A percentile compares a stretch with the other conserved stretches of the same genome.
Evolutionary conservation across 352 stramenopile genomes (phyloP).

Genomic region (Phytophthora sojae): DNA sequence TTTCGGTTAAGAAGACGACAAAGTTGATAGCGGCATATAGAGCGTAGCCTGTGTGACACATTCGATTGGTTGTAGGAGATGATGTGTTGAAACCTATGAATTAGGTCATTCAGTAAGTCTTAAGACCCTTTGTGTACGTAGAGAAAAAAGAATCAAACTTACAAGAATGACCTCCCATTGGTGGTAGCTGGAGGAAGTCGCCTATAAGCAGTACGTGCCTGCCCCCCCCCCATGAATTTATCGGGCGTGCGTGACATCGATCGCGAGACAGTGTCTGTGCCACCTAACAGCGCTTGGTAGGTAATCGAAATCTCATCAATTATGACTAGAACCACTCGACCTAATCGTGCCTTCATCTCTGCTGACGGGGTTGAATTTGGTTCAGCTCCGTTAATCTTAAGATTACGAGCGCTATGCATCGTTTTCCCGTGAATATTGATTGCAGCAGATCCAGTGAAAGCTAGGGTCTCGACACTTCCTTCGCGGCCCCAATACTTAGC

Average conservation of each 20-base stretch:
- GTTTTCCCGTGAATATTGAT: constrained; percentile 20
- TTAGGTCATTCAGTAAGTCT: background rate
- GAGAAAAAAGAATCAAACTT: background rate
- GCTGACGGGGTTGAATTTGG: constrained; percentile 8
- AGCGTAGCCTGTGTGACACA: background rate
- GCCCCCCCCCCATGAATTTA: constrained; percentile 33
- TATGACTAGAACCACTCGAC: constrained; percentile 26
- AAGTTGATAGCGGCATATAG: background rate
- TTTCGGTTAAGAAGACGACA: background rate
- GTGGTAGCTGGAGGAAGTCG: constrained; percentile 37
- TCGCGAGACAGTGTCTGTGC: constrained; percentile 10
- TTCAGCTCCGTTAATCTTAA: constrained; percentile 7
- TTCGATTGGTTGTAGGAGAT: background rate
- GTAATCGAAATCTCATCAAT: constrained; percentile 41
- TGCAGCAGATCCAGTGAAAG: constrained; percentile 18
- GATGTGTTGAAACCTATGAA: background rate
- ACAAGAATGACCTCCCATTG: constrained; percentile 23
- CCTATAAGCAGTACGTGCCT: constrained; percentile 32
- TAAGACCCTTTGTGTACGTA: background rate
- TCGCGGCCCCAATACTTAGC: background rate
- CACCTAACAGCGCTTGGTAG: constrained; percentile 28
- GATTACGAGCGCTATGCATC: constrained; percentile 13
- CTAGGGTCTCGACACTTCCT: constrained; percentile 11
- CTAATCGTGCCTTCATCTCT: constrained; percentile 27
- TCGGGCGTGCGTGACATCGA: background rate